Evolutionary conservation across 164 flowering plant genomes (phyloP), one percentile per base, ranked within the genome.

Genomic region (Vitis labrusca): DNA sequence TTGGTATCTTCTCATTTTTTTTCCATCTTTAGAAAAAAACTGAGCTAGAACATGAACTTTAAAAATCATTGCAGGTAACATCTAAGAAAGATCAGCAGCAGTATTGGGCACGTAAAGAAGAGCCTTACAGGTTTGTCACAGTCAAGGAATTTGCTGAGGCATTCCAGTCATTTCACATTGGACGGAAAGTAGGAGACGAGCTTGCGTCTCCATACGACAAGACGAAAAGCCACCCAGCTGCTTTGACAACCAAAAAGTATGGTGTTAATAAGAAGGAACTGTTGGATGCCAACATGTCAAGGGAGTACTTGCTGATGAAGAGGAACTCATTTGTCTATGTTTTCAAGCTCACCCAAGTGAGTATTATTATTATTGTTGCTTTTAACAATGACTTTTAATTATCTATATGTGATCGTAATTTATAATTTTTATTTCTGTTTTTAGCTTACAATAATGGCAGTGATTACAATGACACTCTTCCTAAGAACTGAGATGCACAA

Each of bases 71-170:
- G 44, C 50, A 88, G 92, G 89, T 88, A 63, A 88, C 90, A 54
- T 88, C 92, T 10, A 83, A 63, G 77, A 88, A 86, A 72, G 91
- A 88, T 82, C 91, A 86, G 73, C 61, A 74, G 53, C 92, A 88
- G 56, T 88, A 86, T 66, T 88, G 92, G 92, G 71, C 67, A 15
- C 71, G 76, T 11, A 79, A 59, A 64, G 78, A 85, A n/a, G 78
- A 78, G 68, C 85, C 85, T 14, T 88, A 88, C 71, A 61, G 70
- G 1, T 88, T 69, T 52, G 55, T 86, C 44, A 67, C 85, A 2
- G 79, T 67, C 16, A 71, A 77, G 75, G 85, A 84, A 52, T 88
- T 88, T 67, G 78, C 78, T 6, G 86, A 86, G 71, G 87, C 86
- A n/a, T 88, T 79, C 72, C 84, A 81, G 49, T 83, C 89, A 15